Base-by-base conservation (phyloP, 371 early-diverging fungal species). In the Thermomucor indicae-seudaticae region DNA sequence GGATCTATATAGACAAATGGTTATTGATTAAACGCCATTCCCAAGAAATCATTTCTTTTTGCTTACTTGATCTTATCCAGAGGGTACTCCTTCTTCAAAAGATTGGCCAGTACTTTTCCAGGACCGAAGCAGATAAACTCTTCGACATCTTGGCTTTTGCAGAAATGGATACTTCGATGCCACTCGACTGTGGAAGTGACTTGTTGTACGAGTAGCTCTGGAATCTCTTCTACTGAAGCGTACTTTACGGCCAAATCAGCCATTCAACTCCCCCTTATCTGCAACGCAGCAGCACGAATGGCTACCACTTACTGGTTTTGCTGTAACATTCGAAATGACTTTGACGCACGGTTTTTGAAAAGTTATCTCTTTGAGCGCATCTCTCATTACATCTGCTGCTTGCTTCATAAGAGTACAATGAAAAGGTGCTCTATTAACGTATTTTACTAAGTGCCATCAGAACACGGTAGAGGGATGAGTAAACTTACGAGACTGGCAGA, bases 261-360 rank as follows among this genome's bases (percentile, higher is more conserved):
- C 8, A 16, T 6, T 30, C 6, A 12, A 32, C 16, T 12, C 14
- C 19, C 20, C 16, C 23, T n/a, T 17, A 45, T 17, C 14, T n/a
- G 4, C 6, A 29, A 45, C 1, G 20, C 40, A 32, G 19, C n/a
- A n/a, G n/a, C n/a, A n/a, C n/a, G n/a, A n/a, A n/a, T n/a, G n/a
- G 10, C 17, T 11, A 4, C 22, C 11, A 63, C 80, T 67, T 78
- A 95, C 86, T 6, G 96, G 95, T 31, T 68, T 68, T 6, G 88
- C 94, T 6, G 93, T 92, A 27, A 92, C 94, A 64, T 96, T 96
- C 12, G 95, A 91, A 14, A 97, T 82, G 14, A 97, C 89, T 29
- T 91, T 84, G 28, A 95, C 85, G 11, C 64, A 56, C 2, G 92
- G 64, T 20, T 56, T 41, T 19, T 55, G 46, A 28, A 92, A 90